These are phyloP conservation scores for Fusarium sp. DNA, from an alignment of 2,329 filamentous ascomycete genomes.

Conservation along the genomic window DNA sequence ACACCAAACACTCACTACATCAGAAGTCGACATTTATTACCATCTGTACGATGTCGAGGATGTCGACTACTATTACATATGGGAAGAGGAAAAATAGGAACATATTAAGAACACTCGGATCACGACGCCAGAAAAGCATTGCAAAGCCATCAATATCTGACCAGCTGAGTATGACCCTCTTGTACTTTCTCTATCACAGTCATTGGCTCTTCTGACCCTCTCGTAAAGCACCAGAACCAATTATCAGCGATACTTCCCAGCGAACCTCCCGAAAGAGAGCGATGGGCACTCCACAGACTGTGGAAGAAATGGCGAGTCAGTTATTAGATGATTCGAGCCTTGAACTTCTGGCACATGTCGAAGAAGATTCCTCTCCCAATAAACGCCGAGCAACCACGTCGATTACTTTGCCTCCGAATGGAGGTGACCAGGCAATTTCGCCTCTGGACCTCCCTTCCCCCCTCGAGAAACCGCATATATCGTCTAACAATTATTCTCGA, in stretches of 20 bases:
- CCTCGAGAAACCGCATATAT: conserved; percentile 7
- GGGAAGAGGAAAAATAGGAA: conserved; percentile 52
- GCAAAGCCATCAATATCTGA: conserved; percentile 28
- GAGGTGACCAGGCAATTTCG: conserved; percentile 14
- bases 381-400: conserved; percentile 22
- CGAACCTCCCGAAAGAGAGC: conserved; percentile 28
- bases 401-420: background rate
- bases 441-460: conserved; percentile 25
- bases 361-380: conserved; percentile 12
- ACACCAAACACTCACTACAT: background rate
- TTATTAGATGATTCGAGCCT: conserved; percentile 48
- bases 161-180: conserved; percentile 37
- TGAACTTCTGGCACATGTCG: conserved; percentile 13
- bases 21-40: background rate
- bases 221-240: background rate
- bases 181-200: background rate
- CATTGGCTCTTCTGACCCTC: conserved; percentile 17
- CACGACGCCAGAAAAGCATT: conserved; percentile 45
- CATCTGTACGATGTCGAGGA: conserved; percentile 23
- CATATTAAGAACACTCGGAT: conserved; percentile 49
- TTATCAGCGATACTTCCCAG: conserved; percentile 12
- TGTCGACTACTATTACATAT: conserved; percentile 48
- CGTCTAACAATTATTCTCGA: conserved; percentile 7
- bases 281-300: conserved; percentile 16
- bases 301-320: conserved; percentile 52